Base-by-base conservation (phyloP, 768 basidiomycete genomes). In the Naganishia randhawae region DNA sequence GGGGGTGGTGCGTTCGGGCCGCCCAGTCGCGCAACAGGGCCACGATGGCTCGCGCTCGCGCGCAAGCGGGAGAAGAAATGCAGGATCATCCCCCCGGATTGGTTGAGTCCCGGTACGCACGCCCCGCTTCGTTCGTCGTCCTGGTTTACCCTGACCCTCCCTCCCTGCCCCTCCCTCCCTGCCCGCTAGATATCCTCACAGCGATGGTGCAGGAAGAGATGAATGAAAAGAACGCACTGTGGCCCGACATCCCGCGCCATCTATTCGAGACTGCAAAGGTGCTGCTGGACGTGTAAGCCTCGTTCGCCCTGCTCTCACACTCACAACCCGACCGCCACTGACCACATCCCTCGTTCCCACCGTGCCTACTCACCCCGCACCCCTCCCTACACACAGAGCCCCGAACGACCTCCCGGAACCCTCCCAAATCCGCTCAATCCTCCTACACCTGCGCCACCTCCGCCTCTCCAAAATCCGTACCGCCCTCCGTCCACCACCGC, bases 361-460 rank as follows among this genome's bases (percentile, higher is more conserved):
- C 45, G n/a, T 3, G 4, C 3, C 45, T 13, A 3, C 11, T 39
- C 37, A 39, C 7, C 37, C 14, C 37, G 37, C 7, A 39, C 45
- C 3, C 45, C 45, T n/a, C 19, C 45, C 11, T 22, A 4, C 25
- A 17, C 45, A 64, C 53, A 67, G 57, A 14, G 57, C 57, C 17
- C 57, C 57, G 25, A 41, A 39, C 75, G 94, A 99, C 72, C 82
- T 97, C 9, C 85, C 88, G 64, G 86, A 87, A 67, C 86, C 93
- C 4, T 92, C 96, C 65, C 89, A 86, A 72, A 82, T 98, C 25
- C 86, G 91, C 6, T 87, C 88, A 6, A 81, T 98, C 1, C 84
- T 98, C 22, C 94, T 98, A 78, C 93, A 96, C 76, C 83, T 98
- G n/a, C 88, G 94, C 14, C 94, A 98, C 82, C 91, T 91, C 14